Percentiles rank a stretch among this genome's conserved stretches.
Evolutionary conservation across 1,284 basidiomycete species (phyloP).

Genomic region (Fomitopsis palustris): DNA sequence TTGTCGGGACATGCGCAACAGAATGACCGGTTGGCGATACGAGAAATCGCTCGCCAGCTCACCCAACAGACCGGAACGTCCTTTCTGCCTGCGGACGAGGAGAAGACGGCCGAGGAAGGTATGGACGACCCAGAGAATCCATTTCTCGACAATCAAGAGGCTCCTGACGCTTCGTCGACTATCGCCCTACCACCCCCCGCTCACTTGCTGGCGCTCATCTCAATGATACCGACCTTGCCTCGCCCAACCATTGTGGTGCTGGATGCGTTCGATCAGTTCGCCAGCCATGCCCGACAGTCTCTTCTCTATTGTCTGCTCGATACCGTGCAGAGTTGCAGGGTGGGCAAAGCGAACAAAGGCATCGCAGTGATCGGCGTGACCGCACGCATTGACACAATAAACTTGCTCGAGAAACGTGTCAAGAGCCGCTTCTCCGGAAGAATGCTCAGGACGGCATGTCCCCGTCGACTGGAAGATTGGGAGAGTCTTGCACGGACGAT

Average conservation of each 20-base stretch:
- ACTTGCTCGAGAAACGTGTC: slow-evolving; percentile 89
- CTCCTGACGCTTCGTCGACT: slow-evolving; percentile 14
- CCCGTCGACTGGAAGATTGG: slow-evolving; percentile 52
- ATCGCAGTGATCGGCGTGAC: slow-evolving; percentile 84
- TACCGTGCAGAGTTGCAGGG: slow-evolving; percentile 69
- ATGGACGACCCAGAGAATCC: slow-evolving; percentile 29
- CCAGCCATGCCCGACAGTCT: slow-evolving; percentile 83
- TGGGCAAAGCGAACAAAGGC: slow-evolving; percentile 54
- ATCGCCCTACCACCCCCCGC: slow-evolving; percentile 60
- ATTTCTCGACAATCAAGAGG: slow-evolving; percentile 31
- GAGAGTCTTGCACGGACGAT: slow-evolving; percentile 40
- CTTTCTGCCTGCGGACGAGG: slow-evolving; percentile 42
- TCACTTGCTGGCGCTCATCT: slow-evolving; percentile 79
- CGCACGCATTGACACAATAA: slow-evolving; percentile 82
- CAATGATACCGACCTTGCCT: slow-evolving; percentile 70
- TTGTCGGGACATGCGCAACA: slow-evolving; percentile 85
- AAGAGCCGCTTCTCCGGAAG: slow-evolving; percentile 94
- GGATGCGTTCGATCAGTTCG: slow-evolving; percentile 90
- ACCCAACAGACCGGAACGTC: slow-evolving; percentile 62
- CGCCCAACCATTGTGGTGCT: slow-evolving; percentile 81
- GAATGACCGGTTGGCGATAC: slow-evolving; percentile 85
- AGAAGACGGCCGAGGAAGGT: slow-evolving; percentile 38
- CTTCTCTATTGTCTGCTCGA: slow-evolving; percentile 88
- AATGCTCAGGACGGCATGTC: slow-evolving; percentile 73
- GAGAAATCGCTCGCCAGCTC: slow-evolving; percentile 87